phyloP scores from a whole-genome alignment of 192 early-diverging fungal species.

The Coemansia sp. region DNA sequence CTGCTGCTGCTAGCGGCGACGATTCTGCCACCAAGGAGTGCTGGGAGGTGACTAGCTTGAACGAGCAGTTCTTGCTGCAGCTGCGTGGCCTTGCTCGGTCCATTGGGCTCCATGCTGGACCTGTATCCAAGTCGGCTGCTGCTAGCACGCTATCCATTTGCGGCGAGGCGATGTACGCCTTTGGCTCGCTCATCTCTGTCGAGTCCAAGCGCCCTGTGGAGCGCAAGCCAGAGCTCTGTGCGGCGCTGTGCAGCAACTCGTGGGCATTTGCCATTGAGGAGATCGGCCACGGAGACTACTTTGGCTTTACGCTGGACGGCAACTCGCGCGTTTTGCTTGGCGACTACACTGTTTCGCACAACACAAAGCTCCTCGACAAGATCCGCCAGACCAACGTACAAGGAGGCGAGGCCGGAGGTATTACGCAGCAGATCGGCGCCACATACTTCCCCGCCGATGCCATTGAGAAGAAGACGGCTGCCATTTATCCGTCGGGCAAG shows the following conservation, averaged over 20 bases:
- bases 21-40: constrained; percentile 1
- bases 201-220: constrained; percentile 19
- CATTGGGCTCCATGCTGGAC: constrained; percentile 28
- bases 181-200: background rate
- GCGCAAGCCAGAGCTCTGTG: constrained; percentile 5
- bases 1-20: background rate
- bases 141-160: constrained; percentile 17
- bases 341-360: constrained; percentile 62
- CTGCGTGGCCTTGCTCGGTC: constrained; percentile 39
- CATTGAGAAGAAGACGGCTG: constrained; percentile 89
- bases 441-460: constrained; percentile 98
- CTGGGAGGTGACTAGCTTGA: constrained; percentile 14
- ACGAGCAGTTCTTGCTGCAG: constrained; percentile 13
- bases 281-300: constrained; percentile 52
- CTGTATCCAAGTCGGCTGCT: background rate
- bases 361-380: constrained; percentile 98
- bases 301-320: constrained; percentile 60
- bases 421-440: constrained; percentile 99
- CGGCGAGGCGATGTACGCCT: constrained; percentile 20
- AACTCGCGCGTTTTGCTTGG: constrained; percentile 60
- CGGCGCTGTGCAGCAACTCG: constrained; percentile 9
- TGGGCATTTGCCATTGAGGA: constrained; percentile 51
- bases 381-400: constrained; percentile 99
- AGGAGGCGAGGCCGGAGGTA: constrained; percentile 99
- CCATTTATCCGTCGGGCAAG: constrained; percentile 64